phyloP scores from a whole-genome alignment of 352 stramenopile genomes.

The Phytophthora foliorum region DNA sequence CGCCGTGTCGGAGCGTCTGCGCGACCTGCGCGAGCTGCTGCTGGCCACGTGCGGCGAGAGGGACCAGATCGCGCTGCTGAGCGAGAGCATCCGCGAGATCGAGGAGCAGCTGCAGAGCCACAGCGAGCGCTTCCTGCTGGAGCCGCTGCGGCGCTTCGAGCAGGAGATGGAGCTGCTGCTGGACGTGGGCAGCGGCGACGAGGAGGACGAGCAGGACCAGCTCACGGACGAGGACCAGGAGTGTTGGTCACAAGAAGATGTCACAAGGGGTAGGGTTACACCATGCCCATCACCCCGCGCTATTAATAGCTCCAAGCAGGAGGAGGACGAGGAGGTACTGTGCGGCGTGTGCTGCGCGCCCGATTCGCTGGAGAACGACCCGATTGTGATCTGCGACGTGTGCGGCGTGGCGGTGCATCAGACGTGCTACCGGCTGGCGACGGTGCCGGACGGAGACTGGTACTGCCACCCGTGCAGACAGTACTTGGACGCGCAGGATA shows the following conservation, averaged over 20 bases:
- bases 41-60: constrained; percentile 47
- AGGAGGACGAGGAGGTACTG: constrained; percentile 66
- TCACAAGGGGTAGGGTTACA: background rate
- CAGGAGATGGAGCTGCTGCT: constrained; percentile 74
- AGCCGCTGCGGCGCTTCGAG: constrained; percentile 66
- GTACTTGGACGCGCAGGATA: constrained; percentile 54
- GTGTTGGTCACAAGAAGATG: constrained; percentile 7
- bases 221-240: constrained; percentile 30
- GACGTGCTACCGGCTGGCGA: constrained; percentile 79
- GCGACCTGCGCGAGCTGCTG: constrained; percentile 61
- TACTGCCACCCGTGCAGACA: constrained; percentile 75
- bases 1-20: constrained; percentile 45
- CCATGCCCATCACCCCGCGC: background rate
- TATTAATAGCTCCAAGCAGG: background rate
- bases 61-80: constrained; percentile 61
- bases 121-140: constrained; percentile 62
- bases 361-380: constrained; percentile 77
- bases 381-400: constrained; percentile 85
- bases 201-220: constrained; percentile 20
- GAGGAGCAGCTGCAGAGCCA: constrained; percentile 50
- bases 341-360: constrained; percentile 73
- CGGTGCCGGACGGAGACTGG: constrained; percentile 79
- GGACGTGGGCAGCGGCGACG: constrained; percentile 52
- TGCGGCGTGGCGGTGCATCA: constrained; percentile 82
- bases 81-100: constrained; percentile 63